Base-by-base conservation (phyloP, 2,329 filamentous ascomycete genomes). In the Epicoccum sorghinum region DNA sequence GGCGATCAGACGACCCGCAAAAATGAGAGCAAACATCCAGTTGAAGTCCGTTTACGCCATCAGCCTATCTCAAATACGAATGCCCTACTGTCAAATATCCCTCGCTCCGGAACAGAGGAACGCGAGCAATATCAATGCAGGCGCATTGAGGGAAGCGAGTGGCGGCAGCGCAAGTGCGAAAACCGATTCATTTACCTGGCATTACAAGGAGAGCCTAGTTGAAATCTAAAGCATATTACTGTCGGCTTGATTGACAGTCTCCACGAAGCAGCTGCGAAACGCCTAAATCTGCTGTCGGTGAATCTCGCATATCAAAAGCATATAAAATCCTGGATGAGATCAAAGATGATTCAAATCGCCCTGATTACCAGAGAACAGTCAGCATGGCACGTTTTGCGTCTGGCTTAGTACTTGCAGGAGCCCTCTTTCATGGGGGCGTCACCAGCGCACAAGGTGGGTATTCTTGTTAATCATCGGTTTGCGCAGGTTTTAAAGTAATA, bases 361-460 rank as follows among this genome's bases (percentile, higher is more conserved):
- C 38, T 9, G 14, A 22, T 18, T 14, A 36, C 37, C 9, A 14
- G 4, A 14, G 22, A 10, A n/a, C n/a, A 41, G 4, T 3, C 23
- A 50, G 2, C 23, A 55, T 55, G 52, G n/a, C 41, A 23, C 46
- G 46, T 9, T 50, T 42, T 14, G 25, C 52, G 7, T 46, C 52
- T 29, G 42, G 41, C 6, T 25, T 55, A 30, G 55, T 56, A 13
- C 43, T 59, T 14, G 55, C 30, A 41, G 58, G 47, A 35, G 59
- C 57, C 13, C 39, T 66, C 47, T 55, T 67, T 7, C 58, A 65
- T 30, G 43, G 58, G 13, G 47, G 39, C 12, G 33, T 57, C 47
- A 52, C 59, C 32, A 30, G 52, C 30, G 60, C 53, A 23, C 63
- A 68, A 48, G 55, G 58, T 61, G 55, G 3, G 27, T 47, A 3